Evolutionary conservation across 139 green algal genomes (phyloP), one percentile per base, ranked within the genome.

Genomic region (Dunaliella sp.): DNA sequence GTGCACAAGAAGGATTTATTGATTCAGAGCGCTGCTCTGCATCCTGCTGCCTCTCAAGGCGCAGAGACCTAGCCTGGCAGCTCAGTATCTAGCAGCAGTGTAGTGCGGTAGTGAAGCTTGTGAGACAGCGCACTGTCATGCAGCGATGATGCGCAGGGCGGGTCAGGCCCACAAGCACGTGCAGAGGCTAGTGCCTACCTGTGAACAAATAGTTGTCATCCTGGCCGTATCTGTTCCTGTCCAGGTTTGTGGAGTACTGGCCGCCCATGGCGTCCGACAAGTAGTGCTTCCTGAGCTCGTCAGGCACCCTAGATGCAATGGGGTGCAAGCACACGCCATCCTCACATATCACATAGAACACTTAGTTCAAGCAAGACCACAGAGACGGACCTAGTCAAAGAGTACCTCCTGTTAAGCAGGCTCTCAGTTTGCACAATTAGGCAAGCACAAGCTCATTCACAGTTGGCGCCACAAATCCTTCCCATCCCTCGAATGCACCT

Each of bases 131-230:
- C n/a, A 38, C 48, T 65, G 48, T 65, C 7, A n/a, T 3, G 73
- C 73, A 36, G 73, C 21, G 3, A 78, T 24, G 3, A 3, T 28
- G 28, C 32, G 58, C 58, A 78, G 33, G 73, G 73, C 73, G 7
- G 12, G 73, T 78, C 28, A n/a, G 73, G 73, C 21, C 28, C 73
- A 74, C 58, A 74, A 30, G 58, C 58, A 74, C 21, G 58, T 74
- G 58, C 22, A 25, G 59, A 76, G 59, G 59, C 25, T 76, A 25
- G 22, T 76, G 22, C 92, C 0, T 75, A 94, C 91, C 94, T 7
- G 96, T 98, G 91, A 96, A 96, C 1, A 99, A 92, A 89, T 99
- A 99, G 85, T 98, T 95, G 90, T 98, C 94, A 82, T 99, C 97
- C 28, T 90, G 94, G 83, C 97, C 97, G 83, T 99, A 99, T 34